Evolutionary conservation across 495 filamentous ascomycete species (phyloP), one percentile per base, ranked within the genome.

Genomic region (Aspergillus cavernicola): DNA sequence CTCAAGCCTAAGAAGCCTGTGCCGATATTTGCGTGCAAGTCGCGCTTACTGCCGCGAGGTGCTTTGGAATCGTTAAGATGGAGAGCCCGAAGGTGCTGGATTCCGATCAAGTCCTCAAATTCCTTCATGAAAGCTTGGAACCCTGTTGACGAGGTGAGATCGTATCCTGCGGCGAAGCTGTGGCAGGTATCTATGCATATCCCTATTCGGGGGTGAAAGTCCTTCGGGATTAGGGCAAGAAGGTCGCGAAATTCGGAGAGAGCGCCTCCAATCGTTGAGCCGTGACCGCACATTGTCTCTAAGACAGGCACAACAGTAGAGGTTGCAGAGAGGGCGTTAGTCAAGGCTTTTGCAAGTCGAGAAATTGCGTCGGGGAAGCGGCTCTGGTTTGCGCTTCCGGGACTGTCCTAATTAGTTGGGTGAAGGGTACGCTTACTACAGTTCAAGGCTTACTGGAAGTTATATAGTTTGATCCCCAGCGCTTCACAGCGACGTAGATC

Each of bases 101-200:
- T 60, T 1, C 93, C 93, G 16, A 98, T 84, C 13, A 88, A 71
- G n/a, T 80, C 60, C 57, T 95, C 85, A 62, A 98, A 97, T 36
- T 86, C 73, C 9, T 76, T 56, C 65, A 97, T 75, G 18, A 90
- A 90, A 19, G 75, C 65, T 32, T 78, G 71, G 71, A 93, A 97
- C 0, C 89, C 81, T 15, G 78, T 75, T 0, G 88, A 85, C 0
- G 85, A 79, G 50, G 87, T 82, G 31, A 98, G 77, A 70, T 98
- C 93, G 66, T 97, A 95, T 6, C 93, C 93, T 0, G 89, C 91
- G 7, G 91, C 85, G 62, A 97, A 97, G 58, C 90, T 81, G 73
- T 98, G 93, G 72, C 92, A 97, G 4, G 93, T 97, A 64, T 98
- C 93, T 35, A 98, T 82, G 69, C 93, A 98, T 31, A 98, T 89